These are phyloP conservation scores for Saccharomycopsis synnaedendra DNA, from an alignment of 805 yeast genomes.

Conservation along the genomic window DNA sequence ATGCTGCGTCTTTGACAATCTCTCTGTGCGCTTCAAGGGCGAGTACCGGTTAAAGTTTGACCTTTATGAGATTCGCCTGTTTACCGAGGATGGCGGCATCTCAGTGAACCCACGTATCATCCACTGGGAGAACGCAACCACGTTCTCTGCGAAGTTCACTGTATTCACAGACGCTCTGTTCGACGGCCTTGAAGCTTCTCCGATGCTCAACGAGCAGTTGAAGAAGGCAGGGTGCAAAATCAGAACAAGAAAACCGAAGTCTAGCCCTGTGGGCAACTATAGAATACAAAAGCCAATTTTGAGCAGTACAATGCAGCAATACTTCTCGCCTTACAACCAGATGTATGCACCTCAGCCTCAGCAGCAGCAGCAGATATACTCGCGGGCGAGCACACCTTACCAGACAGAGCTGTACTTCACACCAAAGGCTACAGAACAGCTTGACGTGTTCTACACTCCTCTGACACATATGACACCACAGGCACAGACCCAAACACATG, in stretches of 20 bases:
- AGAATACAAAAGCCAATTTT: not conserved
- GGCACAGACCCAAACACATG: too few relatives aligned
- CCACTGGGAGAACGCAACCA: constrained; percentile 13
- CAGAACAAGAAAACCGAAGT: constrained; percentile 16
- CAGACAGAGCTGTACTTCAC: too few relatives aligned
- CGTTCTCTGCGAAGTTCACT: constrained; percentile 12
- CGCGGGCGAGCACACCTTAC: too few relatives aligned
- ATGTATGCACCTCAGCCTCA: too few relatives aligned
- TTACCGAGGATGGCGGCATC: not conserved
- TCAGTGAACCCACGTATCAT: constrained; percentile 6
- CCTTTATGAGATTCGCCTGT: constrained; percentile 12
- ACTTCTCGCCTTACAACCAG: too few relatives aligned
- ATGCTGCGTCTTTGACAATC: constrained; percentile 15
- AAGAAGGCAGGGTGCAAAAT: constrained; percentile 17
- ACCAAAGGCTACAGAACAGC: too few relatives aligned
- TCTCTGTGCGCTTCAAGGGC: constrained; percentile 16
- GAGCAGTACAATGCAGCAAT: not conserved
- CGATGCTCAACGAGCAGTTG: constrained; percentile 15
- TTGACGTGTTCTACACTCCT: too few relatives aligned
- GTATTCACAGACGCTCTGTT: constrained; percentile 16
- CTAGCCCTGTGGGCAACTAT: not conserved
- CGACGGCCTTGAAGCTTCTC: constrained; percentile 16
- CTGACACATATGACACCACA: too few relatives aligned
- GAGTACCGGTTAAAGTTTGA: constrained; percentile 15
- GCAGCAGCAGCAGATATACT: too few relatives aligned